phyloP scores from a whole-genome alignment of 108 stramenopile genomes.

The Fistulifera pelliculosa region DNA sequence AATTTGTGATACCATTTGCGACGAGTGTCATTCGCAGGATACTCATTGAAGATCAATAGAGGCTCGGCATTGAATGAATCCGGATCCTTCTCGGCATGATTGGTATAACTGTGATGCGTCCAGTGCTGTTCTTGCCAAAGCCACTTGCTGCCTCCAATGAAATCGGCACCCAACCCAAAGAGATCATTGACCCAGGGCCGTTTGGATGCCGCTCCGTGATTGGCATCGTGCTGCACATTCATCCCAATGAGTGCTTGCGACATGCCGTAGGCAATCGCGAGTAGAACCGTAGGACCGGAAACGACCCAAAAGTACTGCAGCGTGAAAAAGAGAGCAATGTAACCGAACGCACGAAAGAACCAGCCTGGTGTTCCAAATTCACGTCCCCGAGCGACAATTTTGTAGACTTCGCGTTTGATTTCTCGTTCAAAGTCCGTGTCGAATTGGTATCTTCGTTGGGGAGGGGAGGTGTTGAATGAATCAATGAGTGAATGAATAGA shows the following conservation, averaged over 20 bases:
- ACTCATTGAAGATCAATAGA: conserved; percentile 75
- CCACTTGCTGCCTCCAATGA: conserved; percentile 86
- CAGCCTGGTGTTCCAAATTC: conserved; percentile 81
- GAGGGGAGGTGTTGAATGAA: conserved; percentile 1
- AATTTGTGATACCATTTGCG: conserved; percentile 60
- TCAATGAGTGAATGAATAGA: conserved; percentile 2
- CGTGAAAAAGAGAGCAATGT: conserved; percentile 56
- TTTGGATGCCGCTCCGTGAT: conserved; percentile 87
- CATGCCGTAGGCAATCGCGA: conserved; percentile 72
- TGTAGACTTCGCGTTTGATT: conserved; percentile 82
- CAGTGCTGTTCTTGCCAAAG: conserved; percentile 88
- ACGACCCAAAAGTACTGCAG: conserved; percentile 64
- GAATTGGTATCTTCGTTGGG: conserved; percentile 56
- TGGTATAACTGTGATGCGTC: conserved; percentile 81
- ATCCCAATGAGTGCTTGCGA: conserved; percentile 76
- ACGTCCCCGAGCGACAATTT: conserved; percentile 74
- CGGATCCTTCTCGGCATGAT: conserved; percentile 72
- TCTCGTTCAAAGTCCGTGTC: conserved; percentile 81
- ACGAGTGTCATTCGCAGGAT: conserved; percentile 56
- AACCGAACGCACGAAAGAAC: conserved; percentile 54
- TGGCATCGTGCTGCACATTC: conserved; percentile 94
- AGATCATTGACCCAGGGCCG: conserved; percentile 74
- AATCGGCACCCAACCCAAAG: conserved; percentile 79
- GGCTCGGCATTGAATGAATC: conserved; percentile 84
- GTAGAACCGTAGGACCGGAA: conserved; percentile 29